phyloP scores from a whole-genome alignment of 805 yeast genomes.

The Hanseniaspora lindneri region DNA sequence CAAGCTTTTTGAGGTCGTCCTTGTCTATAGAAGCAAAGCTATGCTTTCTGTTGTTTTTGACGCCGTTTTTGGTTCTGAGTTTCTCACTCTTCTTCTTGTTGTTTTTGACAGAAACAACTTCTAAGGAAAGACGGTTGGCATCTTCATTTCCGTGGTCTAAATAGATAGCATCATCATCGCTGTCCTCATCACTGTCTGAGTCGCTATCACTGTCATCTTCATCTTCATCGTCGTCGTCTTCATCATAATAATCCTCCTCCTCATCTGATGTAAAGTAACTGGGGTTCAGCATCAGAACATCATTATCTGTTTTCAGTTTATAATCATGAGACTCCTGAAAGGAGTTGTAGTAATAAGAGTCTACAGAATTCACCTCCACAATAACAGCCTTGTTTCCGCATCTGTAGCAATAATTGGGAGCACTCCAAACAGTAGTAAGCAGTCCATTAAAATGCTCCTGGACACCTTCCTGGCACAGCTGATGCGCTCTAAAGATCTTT shows the following conservation, averaged over 20 bases:
- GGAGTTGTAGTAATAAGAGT: conserved; percentile 68
- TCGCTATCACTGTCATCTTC: conserved; percentile 3
- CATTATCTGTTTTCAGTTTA: conserved; percentile 30
- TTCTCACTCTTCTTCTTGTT: not conserved
- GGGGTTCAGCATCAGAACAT: conserved; percentile 14
- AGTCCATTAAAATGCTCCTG: conserved; percentile 83
- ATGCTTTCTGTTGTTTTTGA: not conserved
- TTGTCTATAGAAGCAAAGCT: conserved; percentile 1
- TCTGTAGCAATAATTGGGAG: conserved; percentile 93
- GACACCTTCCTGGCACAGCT: conserved; percentile 90
- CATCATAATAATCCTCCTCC: conserved; percentile 7
- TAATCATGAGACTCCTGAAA: conserved; percentile 97
- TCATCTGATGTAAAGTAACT: conserved; percentile 14
- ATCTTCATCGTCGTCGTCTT: conserved; percentile 9
- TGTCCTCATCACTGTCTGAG: conserved; percentile 16
- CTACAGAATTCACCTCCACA: conserved; percentile 65
- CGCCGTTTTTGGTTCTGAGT: not conserved
- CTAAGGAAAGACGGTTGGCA: not conserved
- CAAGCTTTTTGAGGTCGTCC: not conserved
- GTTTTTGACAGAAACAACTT: not conserved
- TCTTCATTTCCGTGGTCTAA: not conserved
- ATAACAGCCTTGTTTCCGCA: conserved; percentile 98
- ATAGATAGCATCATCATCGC: conserved; percentile 17
- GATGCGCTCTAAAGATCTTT: conserved; percentile 87
- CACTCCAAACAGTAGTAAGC: conserved; percentile 95